A percentile compares a stretch with the other conserved stretches of the same genome.
phyloP scores from a whole-genome alignment of 371 early-diverging fungal genomes.

The Mucor ambiguus region DNA sequence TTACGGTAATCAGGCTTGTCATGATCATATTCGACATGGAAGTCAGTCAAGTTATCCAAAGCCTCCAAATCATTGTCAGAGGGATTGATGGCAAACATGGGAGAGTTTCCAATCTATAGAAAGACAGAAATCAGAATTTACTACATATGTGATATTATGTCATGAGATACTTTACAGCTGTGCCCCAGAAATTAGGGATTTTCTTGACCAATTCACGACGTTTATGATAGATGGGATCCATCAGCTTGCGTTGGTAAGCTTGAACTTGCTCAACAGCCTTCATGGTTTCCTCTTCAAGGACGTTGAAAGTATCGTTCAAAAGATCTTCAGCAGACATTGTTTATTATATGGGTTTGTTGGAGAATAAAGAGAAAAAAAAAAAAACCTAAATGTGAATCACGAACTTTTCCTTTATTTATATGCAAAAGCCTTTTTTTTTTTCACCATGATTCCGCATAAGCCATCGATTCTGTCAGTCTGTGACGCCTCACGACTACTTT shows the following conservation, averaged over 20 bases:
- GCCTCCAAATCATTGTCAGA: constrained; percentile 44
- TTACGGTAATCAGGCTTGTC: constrained; percentile 52
- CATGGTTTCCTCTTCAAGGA: constrained; percentile 40
- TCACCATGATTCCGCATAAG: not conserved
- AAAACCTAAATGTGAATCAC: not conserved
- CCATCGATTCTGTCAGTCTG: not conserved
- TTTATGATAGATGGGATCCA: constrained; percentile 58
- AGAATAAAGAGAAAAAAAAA: constrained; percentile 1
- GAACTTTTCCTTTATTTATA: not conserved
- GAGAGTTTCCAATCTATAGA: constrained; percentile 41
- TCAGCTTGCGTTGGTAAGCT: constrained; percentile 48
- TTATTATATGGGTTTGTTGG: not conserved
- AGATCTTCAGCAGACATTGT: constrained; percentile 46
- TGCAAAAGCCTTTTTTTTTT: constrained; percentile 7
- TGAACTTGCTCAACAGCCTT: constrained; percentile 39
- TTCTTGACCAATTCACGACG: constrained; percentile 59
- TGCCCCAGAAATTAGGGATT: constrained; percentile 61
- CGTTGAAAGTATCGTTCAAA: constrained; percentile 35
- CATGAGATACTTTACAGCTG: constrained; percentile 33
- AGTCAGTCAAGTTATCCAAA: constrained; percentile 56
- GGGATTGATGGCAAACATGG: constrained; percentile 20
- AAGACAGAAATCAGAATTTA: not conserved
- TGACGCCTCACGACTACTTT: constrained; percentile 3
- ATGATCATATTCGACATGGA: constrained; percentile 58
- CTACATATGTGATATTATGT: not conserved